Base-by-base conservation (phyloP, 2,329 filamentous ascomycete genomes). In the Ceratocystiopsis brevicomis region DNA sequence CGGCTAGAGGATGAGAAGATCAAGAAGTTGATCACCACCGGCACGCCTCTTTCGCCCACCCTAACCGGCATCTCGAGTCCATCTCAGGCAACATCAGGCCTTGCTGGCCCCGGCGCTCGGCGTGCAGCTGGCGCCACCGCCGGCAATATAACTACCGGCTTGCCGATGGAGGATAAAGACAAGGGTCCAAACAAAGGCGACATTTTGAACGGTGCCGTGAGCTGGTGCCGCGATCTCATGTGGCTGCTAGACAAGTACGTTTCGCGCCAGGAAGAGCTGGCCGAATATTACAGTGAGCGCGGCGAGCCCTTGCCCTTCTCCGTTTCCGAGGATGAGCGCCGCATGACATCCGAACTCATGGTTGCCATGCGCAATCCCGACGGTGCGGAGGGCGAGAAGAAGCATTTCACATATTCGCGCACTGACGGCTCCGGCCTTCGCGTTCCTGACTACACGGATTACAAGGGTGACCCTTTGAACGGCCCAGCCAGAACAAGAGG, bases 141-240 rank as follows among this genome's bases (percentile, higher is more conserved):
- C 8, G 81, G 81, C 35, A 92, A 82, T 56, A 95, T 95, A 54
- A 94, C 86, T 6, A 88, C 88, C 50, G 86, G 87, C 14, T 71
- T 96, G 30, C 88, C 90, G 0, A 73, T 93, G 34, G 90, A 98
- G 54, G 90, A 96, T 52, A 96, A 96, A 59, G 90, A 98, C 63
- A 96, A 96, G 58, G 90, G 90, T 0, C 90, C 90, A 6, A 96
- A 96, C 68, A 98, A 98, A 64, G 90, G 90, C 40, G 90, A 98
- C 54, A 96, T 98, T 47, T 78, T 98, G 53, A 96, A 96, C 56
- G 88, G 90, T 30, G 83, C 88, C 33, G 90, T 96, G 43, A 86
- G 85, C 61, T 98, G 90, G 90, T 95, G 85, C 48, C 77, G 88
- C 49, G 90, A 98, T 62, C 69, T 98, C 42, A 94, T 96, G 85